Conservation (phyloP, 441 rosid species). For the Pelargonium myrrhifolium region DNA sequence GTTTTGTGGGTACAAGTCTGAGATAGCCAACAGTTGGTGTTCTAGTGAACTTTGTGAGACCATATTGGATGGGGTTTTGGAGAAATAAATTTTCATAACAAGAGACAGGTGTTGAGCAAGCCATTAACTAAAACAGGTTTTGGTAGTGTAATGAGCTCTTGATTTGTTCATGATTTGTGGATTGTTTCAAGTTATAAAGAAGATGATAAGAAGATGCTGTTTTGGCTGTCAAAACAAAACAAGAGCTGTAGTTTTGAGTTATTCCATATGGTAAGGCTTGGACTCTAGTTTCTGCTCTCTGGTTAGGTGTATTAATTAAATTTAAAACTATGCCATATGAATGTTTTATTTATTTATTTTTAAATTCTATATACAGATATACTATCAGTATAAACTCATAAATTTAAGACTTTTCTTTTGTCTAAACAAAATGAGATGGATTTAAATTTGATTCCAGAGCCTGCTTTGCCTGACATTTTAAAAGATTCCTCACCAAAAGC, state of each 20-base stretch:
- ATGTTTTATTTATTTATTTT: no score
- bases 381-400: no score
- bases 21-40: background rate
- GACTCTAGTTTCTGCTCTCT: conserved; percentile 8
- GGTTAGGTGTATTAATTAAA: background rate
- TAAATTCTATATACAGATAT: no score
- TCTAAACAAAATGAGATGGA: no score
- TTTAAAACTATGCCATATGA: background rate
- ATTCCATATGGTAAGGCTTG: conserved; percentile 18
- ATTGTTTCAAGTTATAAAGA: background rate
- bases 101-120: conserved; percentile 22
- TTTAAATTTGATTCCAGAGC: no score
- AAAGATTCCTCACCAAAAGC: no score
- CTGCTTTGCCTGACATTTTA: no score
- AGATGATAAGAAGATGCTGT: conserved; percentile 10
- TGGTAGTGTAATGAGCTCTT: background rate
- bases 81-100: conserved; percentile 13
- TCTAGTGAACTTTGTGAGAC: conserved; percentile 1
- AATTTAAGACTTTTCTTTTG: no score
- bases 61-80: conserved; percentile 13
- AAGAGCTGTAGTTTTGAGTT: background rate
- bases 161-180: background rate
- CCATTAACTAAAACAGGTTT: conserved; percentile 19
- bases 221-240: background rate
- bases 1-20: conserved; percentile 7